Conservation (phyloP, 148 eudicot genomes). For the Oxyria digyna region DNA sequence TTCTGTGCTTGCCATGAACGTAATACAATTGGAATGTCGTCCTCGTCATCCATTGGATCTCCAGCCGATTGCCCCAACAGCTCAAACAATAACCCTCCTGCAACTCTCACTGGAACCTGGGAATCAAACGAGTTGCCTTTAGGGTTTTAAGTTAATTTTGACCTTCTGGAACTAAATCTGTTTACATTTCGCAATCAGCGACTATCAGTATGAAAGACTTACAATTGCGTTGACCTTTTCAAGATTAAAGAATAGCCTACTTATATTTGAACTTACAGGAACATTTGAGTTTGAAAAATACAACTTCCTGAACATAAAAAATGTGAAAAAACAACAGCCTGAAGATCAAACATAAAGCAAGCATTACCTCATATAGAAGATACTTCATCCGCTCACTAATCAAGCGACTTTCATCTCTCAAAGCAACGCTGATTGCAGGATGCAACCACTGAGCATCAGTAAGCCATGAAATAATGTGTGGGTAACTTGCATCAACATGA, state of each 20-base stretch:
- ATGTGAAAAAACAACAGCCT: neutral
- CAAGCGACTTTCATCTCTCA: conserved; percentile 87
- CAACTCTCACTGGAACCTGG: conserved; percentile 89
- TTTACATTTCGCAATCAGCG: neutral
- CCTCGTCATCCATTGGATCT: conserved; percentile 66
- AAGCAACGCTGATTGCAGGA: conserved; percentile 82
- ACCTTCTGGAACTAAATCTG: neutral
- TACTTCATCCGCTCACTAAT: conserved; percentile 92
- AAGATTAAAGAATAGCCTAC: no score
- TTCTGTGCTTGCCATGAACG: conserved; percentile 97
- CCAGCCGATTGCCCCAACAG: conserved; percentile 91
- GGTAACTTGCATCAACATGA: conserved; percentile 73
- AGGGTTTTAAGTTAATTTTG: no score
- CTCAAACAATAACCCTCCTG: conserved; percentile 89
- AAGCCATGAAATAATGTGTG: conserved; percentile 52
- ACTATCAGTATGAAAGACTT: neutral
- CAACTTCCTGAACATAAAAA: neutral
- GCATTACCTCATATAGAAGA: conserved; percentile 82
- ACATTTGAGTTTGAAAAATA: neutral
- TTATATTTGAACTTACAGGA: no score
- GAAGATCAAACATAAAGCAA: conserved; percentile 1
- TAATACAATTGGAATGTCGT: conserved; percentile 79
- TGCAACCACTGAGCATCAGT: conserved; percentile 80
- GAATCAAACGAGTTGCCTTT: neutral
- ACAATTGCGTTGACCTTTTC: neutral